Percentiles rank a stretch among this genome's conserved stretches.
phyloP scores from a whole-genome alignment of 345 rosid species.

The Populus euphratica region DNA sequence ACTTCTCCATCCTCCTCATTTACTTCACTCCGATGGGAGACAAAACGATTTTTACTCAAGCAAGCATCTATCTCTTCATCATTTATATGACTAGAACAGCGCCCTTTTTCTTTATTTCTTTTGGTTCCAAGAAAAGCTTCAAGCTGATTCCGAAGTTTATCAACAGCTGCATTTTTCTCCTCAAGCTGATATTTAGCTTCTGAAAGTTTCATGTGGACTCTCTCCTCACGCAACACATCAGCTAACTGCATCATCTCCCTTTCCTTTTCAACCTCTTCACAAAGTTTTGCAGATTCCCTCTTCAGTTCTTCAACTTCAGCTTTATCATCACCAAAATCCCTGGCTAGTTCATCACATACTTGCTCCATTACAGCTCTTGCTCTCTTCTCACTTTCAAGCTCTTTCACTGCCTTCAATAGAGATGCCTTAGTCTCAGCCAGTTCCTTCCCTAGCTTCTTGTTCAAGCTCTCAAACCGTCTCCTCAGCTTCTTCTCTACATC shows the following conservation, averaged over 20 bases:
- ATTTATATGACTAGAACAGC: slow-evolving; percentile 33
- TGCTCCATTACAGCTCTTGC: slow-evolving; percentile 71
- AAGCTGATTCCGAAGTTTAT: slow-evolving; percentile 76
- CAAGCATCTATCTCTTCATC: slow-evolving; percentile 55
- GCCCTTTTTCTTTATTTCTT: slow-evolving; percentile 54
- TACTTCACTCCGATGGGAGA: slow-evolving; percentile 40
- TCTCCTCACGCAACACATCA: slow-evolving; percentile 62
- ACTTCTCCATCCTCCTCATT: slow-evolving; percentile 60
- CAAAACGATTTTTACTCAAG: slow-evolving; percentile 40
- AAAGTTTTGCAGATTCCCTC: slow-evolving; percentile 58
- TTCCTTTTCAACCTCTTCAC: slow-evolving; percentile 73
- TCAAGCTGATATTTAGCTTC: slow-evolving; percentile 75
- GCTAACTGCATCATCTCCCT: slow-evolving; percentile 80
- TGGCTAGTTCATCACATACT: slow-evolving; percentile 78
- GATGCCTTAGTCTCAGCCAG: slow-evolving; percentile 68
- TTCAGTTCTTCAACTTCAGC: slow-evolving; percentile 61
- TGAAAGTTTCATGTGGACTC: slow-evolving; percentile 71
- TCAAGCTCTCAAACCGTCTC: slow-evolving; percentile 77
- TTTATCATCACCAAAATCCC: slow-evolving; percentile 57
- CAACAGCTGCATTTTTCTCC: slow-evolving; percentile 81
- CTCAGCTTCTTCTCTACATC: slow-evolving; percentile 85
- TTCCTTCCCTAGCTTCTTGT: slow-evolving; percentile 89
- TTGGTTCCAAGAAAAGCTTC: slow-evolving; percentile 72
- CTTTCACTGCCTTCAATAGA: slow-evolving; percentile 66
- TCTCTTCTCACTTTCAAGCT: slow-evolving; percentile 82